These are phyloP conservation scores for Geotrichum restrictum DNA, from an alignment of 1,139 yeast genomes.

Conservation along the genomic window DNA sequence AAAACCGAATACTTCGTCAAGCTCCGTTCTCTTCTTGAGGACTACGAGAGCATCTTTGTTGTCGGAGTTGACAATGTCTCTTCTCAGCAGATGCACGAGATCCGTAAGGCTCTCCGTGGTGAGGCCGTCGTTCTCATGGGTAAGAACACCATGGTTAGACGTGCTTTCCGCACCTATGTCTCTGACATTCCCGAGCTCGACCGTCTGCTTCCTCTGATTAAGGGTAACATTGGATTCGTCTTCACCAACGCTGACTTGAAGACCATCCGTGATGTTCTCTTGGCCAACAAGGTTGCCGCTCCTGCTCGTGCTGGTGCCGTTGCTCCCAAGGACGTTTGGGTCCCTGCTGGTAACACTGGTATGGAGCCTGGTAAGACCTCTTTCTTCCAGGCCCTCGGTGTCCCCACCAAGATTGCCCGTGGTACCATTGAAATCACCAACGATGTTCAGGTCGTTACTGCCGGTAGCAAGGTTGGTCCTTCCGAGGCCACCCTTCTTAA, in stretches of 20 bases:
- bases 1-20: constrained; percentile 91
- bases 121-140: constrained; percentile 97
- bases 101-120: constrained; percentile 95
- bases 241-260: constrained; percentile 96
- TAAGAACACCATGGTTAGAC: constrained; percentile 99
- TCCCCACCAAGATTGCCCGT: constrained; percentile 99
- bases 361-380: constrained; percentile 99
- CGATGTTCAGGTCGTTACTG: constrained; percentile 92
- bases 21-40: constrained; percentile 91
- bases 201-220: constrained; percentile 89
- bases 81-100: constrained; percentile 99
- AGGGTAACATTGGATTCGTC: constrained; percentile 98
- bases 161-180: constrained; percentile 97
- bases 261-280: constrained; percentile 80
- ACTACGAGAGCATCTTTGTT: constrained; percentile 95
- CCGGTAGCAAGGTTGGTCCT: constrained; percentile 90
- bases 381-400: constrained; percentile 99
- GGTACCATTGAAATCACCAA: constrained; percentile 99
- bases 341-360: constrained; percentile 99
- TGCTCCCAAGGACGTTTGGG: constrained; percentile 96
- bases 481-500: constrained; percentile 98
- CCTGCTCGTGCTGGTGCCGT: constrained; percentile 99
- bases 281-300: constrained; percentile 96
- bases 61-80: constrained; percentile 99
- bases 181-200: constrained; percentile 92